phyloP scores from a whole-genome alignment of 257 asterid species.

The Ocimum tenuiflorum region DNA sequence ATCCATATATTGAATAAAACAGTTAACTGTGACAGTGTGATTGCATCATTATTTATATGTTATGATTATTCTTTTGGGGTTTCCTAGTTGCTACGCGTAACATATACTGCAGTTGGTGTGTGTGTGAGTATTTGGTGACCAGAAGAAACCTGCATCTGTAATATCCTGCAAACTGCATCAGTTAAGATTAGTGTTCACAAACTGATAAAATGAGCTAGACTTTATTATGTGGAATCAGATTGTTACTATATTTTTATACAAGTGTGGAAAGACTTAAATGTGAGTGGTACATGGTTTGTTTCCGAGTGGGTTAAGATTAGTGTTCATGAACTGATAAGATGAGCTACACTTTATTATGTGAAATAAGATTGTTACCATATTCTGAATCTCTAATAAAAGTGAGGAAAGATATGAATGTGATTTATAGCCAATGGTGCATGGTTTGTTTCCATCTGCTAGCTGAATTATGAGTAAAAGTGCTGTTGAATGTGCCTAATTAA shows the following conservation, averaged over 20 bases:
- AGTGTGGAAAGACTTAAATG: no score
- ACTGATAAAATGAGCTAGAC: background rate
- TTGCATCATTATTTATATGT: background rate
- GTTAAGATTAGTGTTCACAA: no score
- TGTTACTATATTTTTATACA: background rate
- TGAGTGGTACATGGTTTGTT: no score
- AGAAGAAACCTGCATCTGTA: background rate
- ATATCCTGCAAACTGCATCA: no score
- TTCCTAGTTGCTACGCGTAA: background rate
- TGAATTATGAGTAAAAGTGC: background rate
- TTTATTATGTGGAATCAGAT: constrained; percentile 4
- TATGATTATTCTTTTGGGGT: background rate
- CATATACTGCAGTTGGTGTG: no score
- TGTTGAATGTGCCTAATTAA: background rate
- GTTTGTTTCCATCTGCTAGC: background rate
- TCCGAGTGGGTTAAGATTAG: no score
- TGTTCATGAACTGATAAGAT: background rate
- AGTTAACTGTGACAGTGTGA: no score
- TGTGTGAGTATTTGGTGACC: background rate
- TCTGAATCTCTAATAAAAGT: no score
- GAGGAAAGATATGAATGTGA: background rate
- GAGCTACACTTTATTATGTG: background rate
- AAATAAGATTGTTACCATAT: background rate
- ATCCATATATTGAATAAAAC: no score
- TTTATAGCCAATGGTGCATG: background rate